Conservation (phyloP, 306 rosid genomes). For the Dalbergia oliveri region DNA sequence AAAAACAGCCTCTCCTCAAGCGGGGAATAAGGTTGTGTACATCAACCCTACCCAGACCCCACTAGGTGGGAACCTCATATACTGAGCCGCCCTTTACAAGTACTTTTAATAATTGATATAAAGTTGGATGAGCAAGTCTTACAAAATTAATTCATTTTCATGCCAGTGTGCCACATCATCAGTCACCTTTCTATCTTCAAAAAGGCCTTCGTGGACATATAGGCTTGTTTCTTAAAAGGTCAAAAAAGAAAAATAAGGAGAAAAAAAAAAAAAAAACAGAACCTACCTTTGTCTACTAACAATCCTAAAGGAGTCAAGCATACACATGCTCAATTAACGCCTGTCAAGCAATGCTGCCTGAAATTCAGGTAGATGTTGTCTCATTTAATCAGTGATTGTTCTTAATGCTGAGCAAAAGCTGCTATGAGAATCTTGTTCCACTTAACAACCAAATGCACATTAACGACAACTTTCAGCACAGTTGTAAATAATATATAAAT, state of each 20-base stretch:
- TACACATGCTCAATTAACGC: slow-evolving; percentile 34
- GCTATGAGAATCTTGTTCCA: slow-evolving; percentile 37
- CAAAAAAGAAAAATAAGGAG: no score
- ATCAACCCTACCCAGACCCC: no score
- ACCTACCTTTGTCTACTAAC: slow-evolving; percentile 21
- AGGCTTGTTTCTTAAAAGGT: not conserved
- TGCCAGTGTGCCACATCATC: not conserved
- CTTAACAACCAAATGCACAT: slow-evolving; percentile 12
- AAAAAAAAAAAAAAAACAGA: not conserved
- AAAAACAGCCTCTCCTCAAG: no score
- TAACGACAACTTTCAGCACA: slow-evolving; percentile 15
- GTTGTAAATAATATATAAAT: not conserved
- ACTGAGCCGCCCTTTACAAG: not conserved
- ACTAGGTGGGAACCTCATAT: no score
- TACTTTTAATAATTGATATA: slow-evolving; percentile 18
- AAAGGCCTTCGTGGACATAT: slow-evolving; percentile 7
- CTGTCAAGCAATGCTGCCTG: slow-evolving; percentile 39
- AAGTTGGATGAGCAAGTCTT: slow-evolving; percentile 7
- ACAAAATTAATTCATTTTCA: not conserved
- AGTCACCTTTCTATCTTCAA: slow-evolving; percentile 30
- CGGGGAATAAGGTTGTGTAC: no score
- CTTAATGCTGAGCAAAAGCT: slow-evolving; percentile 19
- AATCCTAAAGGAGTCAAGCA: not conserved
- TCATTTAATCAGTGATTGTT: slow-evolving; percentile 12
- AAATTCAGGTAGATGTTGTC: slow-evolving; percentile 35